Evolutionary conservation across 1,284 basidiomycete genomes (phyloP).

Genomic region (Lentinula novae-zelandiae): DNA sequence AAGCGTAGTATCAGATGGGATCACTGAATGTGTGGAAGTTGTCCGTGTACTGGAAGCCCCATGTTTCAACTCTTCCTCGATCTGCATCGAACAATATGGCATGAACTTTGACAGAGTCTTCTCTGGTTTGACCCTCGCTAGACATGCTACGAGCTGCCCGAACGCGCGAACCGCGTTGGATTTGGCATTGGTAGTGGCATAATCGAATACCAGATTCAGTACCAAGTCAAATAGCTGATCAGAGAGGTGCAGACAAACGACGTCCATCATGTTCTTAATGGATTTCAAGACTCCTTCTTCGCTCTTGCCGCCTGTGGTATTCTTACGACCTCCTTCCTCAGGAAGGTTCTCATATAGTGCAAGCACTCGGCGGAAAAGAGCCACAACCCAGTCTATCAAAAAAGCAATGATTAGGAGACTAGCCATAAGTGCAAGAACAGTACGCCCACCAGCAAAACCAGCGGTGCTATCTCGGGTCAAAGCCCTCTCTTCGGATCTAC

Average conservation of each 20-base stretch:
- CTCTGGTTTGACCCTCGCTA: conserved; percentile 78
- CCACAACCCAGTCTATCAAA: conserved; percentile 78
- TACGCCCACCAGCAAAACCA: conserved; percentile 65
- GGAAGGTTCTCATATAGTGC: conserved; percentile 91
- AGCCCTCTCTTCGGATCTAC: conserved; percentile 68
- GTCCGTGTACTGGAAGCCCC: conserved; percentile 92
- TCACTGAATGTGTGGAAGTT: conserved; percentile 79
- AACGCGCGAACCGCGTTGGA: conserved; percentile 89
- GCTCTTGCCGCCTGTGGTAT: conserved; percentile 81
- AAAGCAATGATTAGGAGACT: conserved; percentile 9
- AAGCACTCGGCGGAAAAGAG: conserved; percentile 84
- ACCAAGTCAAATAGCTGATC: conserved; percentile 86
- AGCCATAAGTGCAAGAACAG: neutral
- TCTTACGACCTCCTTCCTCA: conserved; percentile 84
- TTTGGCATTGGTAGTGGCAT: conserved; percentile 82
- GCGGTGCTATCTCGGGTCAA: conserved; percentile 77
- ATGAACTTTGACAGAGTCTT: conserved; percentile 81
- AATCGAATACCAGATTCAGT: conserved; percentile 82
- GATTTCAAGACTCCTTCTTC: conserved; percentile 84
- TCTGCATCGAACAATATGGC: conserved; percentile 77
- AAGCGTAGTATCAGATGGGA: conserved; percentile 87
- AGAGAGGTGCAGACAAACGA: conserved; percentile 86
- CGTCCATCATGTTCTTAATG: conserved; percentile 80
- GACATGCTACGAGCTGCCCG: conserved; percentile 84
- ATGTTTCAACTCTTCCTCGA: conserved; percentile 82